Evolutionary conservation across 148 eudicot genomes (phyloP).

Genomic region (Vaccinium corymbosum): DNA sequence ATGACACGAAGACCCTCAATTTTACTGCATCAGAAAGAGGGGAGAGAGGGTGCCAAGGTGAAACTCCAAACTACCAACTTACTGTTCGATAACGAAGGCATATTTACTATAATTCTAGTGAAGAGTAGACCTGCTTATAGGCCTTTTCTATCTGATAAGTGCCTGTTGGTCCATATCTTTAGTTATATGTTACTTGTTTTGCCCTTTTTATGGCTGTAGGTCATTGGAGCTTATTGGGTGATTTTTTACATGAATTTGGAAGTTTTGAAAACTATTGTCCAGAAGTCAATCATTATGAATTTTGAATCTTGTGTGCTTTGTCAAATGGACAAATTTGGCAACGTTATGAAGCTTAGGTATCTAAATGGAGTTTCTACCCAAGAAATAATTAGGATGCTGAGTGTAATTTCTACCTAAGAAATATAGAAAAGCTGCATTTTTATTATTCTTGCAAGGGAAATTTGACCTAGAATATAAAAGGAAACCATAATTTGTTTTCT

Average conservation of each 20-base stretch:
- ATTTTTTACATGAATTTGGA: neutral
- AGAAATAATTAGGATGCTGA: neutral
- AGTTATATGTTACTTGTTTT: neutral
- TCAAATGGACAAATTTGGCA: neutral
- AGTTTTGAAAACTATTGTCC: neutral
- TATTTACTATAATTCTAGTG: neutral
- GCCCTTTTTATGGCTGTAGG: neutral
- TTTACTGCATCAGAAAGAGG: too few species aligned
- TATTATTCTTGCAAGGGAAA: too few species aligned
- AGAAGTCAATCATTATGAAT: too few species aligned
- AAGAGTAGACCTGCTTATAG: neutral
- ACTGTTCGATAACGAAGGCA: neutral
- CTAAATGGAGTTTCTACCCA: neutral
- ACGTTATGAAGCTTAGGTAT: neutral
- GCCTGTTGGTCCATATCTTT: neutral
- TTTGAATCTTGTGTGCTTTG: too few species aligned
- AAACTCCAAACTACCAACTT: neutral
- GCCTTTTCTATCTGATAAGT: neutral
- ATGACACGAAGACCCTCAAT: too few species aligned
- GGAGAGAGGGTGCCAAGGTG: neutral
- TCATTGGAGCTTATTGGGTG: neutral
- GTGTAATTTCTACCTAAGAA: neutral
- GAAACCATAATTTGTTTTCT: neutral
- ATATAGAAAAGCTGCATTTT: neutral
- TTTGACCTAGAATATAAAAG: neutral